phyloP scores from a whole-genome alignment of 2,329 filamentous ascomycete genomes.

The Neonectria hederae region DNA sequence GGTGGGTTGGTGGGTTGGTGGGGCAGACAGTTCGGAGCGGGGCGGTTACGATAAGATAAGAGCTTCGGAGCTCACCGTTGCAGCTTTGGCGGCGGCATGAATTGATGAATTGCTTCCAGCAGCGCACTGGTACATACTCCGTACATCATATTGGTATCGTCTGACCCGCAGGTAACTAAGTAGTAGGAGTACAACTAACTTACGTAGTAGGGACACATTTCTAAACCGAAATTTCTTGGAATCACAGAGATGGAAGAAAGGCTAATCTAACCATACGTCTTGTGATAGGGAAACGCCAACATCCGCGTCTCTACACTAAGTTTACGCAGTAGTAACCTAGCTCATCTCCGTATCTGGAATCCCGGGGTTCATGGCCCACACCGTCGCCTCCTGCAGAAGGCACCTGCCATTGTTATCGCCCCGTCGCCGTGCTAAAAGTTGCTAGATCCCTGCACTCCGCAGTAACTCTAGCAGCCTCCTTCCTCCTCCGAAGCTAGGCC shows the following conservation, averaged over 20 bases:
- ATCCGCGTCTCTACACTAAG: conserved; percentile 8
- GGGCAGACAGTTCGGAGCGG: conserved; percentile 32
- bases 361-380: conserved; percentile 9
- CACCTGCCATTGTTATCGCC: conserved; percentile 10
- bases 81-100: neutral
- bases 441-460: conserved; percentile 14
- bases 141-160: too few species aligned
- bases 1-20: neutral
- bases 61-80: conserved; percentile 42
- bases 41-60: conserved; percentile 45
- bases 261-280: neutral
- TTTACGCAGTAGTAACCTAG: neutral
- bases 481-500: neutral
- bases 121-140: too few species aligned
- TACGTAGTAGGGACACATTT: neutral
- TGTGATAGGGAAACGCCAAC: neutral
- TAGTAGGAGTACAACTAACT: too few species aligned
- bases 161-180: neutral
- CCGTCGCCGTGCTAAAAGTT: neutral
- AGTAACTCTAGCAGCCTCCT: conserved; percentile 7
- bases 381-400: neutral
- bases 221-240: neutral
- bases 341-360: neutral
- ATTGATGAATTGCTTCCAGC: neutral
- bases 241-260: neutral